Evolutionary conservation across 768 basidiomycete genomes (phyloP), one percentile per base, ranked within the genome.

Genomic region (Mycena vulgaris): DNA sequence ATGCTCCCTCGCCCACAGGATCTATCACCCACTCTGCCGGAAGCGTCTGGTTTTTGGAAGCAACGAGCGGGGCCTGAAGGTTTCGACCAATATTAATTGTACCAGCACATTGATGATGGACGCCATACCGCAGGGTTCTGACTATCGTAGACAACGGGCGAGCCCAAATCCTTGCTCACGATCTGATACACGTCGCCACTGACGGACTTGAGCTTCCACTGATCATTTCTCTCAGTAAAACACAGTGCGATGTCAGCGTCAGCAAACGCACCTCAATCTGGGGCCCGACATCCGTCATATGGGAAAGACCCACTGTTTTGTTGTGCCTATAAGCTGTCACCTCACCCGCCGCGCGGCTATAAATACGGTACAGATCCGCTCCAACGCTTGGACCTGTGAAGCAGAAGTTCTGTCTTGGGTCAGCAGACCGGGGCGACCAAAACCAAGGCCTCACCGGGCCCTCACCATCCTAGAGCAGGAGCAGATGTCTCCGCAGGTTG

Each of bases 401-500:
- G 25, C 48, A 49, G 48, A 49, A 49, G 25, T 49, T 49, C 48
- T 37, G 35, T 37, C 35, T 37, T 49, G 48, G 48, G n/a, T 23
- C 11, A 25, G 10, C 35, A 23, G 48, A 25, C 27, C n/a, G 27
- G n/a, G 19, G 19, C 23, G 27, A 49, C 48, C 27, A 28, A 25
- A 9, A 6, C 25, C 48, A 49, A 49, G 35, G 35, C n/a, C n/a
- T n/a, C n/a, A n/a, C n/a, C 35, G 17, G 27, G 27, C 6, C 6
- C 48, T 49, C 48, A 49, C 48, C 9, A 49, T 10, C 27, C 48
- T 23, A 28, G 48, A 49, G 48, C 48, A 49, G 48, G 48, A 49
- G 27, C 48, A 49, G 48, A 49, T 23, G 48, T 49, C 48, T 8
- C 48, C 48, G 48, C 48, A 49, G 27, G 48, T 49, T 49, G 48